A percentile compares a stretch with the other conserved stretches of the same genome.
phyloP scores from a whole-genome alignment of 1,284 basidiomycete species.

The Leucoagaricus sp. region DNA sequence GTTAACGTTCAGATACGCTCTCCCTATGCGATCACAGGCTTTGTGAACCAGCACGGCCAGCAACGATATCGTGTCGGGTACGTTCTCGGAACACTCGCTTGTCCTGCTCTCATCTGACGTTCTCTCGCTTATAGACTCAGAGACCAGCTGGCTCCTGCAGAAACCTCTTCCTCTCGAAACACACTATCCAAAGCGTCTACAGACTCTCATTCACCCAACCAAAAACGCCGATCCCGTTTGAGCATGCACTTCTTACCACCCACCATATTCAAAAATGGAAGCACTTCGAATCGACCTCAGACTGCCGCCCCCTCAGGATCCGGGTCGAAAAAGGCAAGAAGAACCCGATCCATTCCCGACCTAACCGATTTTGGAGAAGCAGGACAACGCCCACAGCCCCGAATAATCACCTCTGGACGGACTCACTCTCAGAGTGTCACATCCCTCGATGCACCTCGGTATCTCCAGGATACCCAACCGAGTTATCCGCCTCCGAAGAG shows the following conservation, averaged over 20 bases:
- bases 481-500: slow-evolving; percentile 22
- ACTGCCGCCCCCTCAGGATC: slow-evolving; percentile 29
- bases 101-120: slow-evolving; percentile 3
- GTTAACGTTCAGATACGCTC: slow-evolving; percentile 68
- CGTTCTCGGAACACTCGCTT: slow-evolving; percentile 28
- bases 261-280: slow-evolving; percentile 45
- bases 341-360: slow-evolving; percentile 72
- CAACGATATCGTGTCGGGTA: slow-evolving; percentile 75
- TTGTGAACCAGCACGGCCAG: slow-evolving; percentile 76
- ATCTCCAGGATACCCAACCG: slow-evolving; percentile 24
- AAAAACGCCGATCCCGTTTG: slow-evolving; percentile 60
- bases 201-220: slow-evolving; percentile 34
- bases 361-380: slow-evolving; percentile 38
- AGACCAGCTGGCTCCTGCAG: slow-evolving; percentile 55
- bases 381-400: slow-evolving; percentile 20
- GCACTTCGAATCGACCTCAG: slow-evolving; percentile 26
- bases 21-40: slow-evolving; percentile 76
- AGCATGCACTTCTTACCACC: slow-evolving; percentile 66
- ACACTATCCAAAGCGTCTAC: slow-evolving; percentile 32
- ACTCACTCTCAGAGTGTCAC: slow-evolving; percentile 79
- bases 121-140: slow-evolving; percentile 43
- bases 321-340: slow-evolving; percentile 55
- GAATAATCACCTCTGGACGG: slow-evolving; percentile 44
- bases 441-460: slow-evolving; percentile 59
- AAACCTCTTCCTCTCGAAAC: slow-evolving; percentile 31